Evolutionary conservation across 306 rosid species (phyloP).

Genomic region (Medicago arabica): DNA sequence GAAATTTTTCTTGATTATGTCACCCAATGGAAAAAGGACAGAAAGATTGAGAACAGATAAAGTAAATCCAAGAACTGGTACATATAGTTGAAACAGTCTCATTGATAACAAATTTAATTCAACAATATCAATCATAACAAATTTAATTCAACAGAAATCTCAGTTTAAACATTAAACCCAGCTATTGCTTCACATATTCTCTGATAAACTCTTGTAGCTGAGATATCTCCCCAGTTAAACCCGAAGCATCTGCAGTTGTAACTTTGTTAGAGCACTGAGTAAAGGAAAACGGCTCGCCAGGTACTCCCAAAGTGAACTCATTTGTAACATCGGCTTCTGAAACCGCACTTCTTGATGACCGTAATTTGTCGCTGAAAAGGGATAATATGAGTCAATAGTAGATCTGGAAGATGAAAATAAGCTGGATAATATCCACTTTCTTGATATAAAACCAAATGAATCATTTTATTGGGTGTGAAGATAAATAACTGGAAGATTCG

Average conservation of each 20-base stretch:
- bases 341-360: conserved; percentile 82
- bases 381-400: conserved; percentile 16
- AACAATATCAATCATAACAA: conserved; percentile 9
- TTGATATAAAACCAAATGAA: background rate
- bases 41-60: background rate
- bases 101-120: background rate
- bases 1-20: background rate
- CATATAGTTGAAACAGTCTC: conserved; percentile 26
- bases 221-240: conserved; percentile 71
- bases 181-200: conserved; percentile 61
- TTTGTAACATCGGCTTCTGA: conserved; percentile 78
- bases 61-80: conserved; percentile 26
- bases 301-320: conserved; percentile 78
- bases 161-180: conserved; percentile 31
- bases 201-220: conserved; percentile 79
- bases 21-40: no score
- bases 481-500: background rate
- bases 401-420: conserved; percentile 16
- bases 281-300: conserved; percentile 75
- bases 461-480: background rate
- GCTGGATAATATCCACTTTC: background rate
- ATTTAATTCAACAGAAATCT: conserved; percentile 22
- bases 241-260: conserved; percentile 79
- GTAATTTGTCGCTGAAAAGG: conserved; percentile 75
- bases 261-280: conserved; percentile 83